phyloP scores from a whole-genome alignment of 2,329 filamentous ascomycete genomes.

The Aspergillus sp. region DNA sequence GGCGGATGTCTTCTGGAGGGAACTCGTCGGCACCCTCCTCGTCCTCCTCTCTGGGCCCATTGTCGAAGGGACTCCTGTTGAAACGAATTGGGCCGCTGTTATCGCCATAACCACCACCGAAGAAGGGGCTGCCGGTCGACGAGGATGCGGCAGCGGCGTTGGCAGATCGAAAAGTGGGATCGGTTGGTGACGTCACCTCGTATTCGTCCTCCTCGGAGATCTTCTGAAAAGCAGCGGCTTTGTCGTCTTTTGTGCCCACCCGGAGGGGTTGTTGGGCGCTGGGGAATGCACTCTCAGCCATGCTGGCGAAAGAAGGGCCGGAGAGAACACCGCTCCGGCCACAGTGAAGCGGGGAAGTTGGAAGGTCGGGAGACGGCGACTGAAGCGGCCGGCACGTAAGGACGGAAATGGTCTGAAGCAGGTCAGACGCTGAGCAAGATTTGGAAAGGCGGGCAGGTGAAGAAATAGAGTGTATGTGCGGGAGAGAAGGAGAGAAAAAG shows the following conservation, averaged over 20 bases:
- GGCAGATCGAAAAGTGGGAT: slow-evolving; percentile 56
- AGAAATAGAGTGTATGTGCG: not conserved
- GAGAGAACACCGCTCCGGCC: slow-evolving; percentile 32
- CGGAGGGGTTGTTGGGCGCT: slow-evolving; percentile 80
- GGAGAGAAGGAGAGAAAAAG: not conserved
- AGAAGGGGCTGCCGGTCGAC: slow-evolving; percentile 47
- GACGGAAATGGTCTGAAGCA: slow-evolving; percentile 68
- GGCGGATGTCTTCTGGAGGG: slow-evolving; percentile 27
- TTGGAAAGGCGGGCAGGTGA: not conserved
- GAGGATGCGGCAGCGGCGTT: slow-evolving; percentile 30
- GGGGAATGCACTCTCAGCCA: slow-evolving; percentile 74
- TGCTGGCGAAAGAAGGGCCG: slow-evolving; percentile 41
- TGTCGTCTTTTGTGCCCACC: slow-evolving; percentile 69
- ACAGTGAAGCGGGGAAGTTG: slow-evolving; percentile 32
- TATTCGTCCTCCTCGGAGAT: slow-evolving; percentile 81
- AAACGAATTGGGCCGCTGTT: slow-evolving; percentile 32
- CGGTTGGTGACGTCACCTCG: slow-evolving; percentile 76
- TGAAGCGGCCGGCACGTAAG: slow-evolving; percentile 55
- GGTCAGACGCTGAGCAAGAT: slow-evolving; percentile 48
- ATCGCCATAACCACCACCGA: slow-evolving; percentile 32
- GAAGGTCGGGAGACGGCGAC: slow-evolving; percentile 62
- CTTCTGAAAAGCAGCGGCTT: slow-evolving; percentile 57
- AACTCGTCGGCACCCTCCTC: slow-evolving; percentile 26
- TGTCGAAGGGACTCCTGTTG: slow-evolving; percentile 37
- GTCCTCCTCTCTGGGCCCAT: slow-evolving; percentile 22